These are phyloP conservation scores for Cladophialophora psammophila DNA, from an alignment of 2,329 filamentous ascomycete species.

Conservation along the genomic window DNA sequence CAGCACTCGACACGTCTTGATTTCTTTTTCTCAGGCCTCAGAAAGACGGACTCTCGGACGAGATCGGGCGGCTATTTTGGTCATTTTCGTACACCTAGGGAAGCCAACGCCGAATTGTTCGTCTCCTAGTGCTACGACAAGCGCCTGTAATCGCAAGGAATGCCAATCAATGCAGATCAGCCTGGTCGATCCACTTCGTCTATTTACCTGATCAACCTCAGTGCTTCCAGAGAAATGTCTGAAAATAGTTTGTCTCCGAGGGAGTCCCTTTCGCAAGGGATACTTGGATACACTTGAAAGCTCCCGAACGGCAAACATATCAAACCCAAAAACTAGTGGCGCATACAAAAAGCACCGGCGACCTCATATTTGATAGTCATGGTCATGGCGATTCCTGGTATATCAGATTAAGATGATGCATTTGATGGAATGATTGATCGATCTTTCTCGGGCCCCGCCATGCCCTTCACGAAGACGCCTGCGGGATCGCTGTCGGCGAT, in stretches of 20 bases:
- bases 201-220: no score
- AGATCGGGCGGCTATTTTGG: no score
- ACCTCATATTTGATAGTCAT: not conserved
- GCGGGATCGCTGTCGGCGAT: not conserved
- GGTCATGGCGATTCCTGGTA: not conserved
- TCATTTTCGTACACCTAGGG: no score
- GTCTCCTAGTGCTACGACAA: not conserved
- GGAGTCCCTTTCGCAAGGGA: no score
- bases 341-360: not conserved
- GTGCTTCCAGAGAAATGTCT: no score
- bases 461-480: not conserved
- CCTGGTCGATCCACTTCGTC: no score
- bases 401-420: not conserved
- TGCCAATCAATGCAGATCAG: not conserved
- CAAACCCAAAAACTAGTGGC: not conserved
- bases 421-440: not conserved
- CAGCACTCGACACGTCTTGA: no score
- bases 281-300: not conserved
- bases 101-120: not conserved
- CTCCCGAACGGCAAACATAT: not conserved
- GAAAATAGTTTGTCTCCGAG: no score
- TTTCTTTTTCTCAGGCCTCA: no score
- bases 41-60: no score
- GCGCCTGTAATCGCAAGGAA: not conserved
- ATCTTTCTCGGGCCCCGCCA: not conserved